Evolutionary conservation across 768 basidiomycete genomes (phyloP), one percentile per base, ranked within the genome.

Genomic region (Cyclocybe aegerita): DNA sequence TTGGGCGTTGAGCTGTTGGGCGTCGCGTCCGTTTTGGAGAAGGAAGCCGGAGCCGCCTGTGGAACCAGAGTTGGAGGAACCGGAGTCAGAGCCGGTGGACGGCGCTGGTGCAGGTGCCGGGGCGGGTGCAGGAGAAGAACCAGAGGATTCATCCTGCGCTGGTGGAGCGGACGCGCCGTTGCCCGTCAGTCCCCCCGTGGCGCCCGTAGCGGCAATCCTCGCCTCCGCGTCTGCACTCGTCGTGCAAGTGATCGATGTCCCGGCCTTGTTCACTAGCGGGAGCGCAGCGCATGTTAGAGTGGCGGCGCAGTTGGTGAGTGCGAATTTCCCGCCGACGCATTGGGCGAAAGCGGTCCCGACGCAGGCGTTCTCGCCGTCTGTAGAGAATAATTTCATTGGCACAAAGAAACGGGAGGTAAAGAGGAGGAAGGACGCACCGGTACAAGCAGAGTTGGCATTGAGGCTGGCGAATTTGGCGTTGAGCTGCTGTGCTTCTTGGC

Each of bases 391-490:
- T 15, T 44, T 34, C 47, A 43, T 38, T 16, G 39, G 17, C n/a
- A 15, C 39, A 32, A 40, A 3, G 9, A 36, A 23, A 8, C 2
- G 4, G n/a, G 16, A 10, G n/a, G 8, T 4, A 4, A 30, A 15
- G 16, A 38, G 38, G 30, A 32, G 14, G 33, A 33, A 32, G 14
- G 33, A 46, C 55, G 31, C 50, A 68, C 68, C 57, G 4, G 65
- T 71, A 65, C 84, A 85, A 8, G 75, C 10, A 31, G 82, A 78
- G 50, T 54, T 50, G 9, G 71, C 59, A 12, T 67, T 75, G 31
- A 86, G 71, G 8, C 59, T 65, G n/a, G 71, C 66, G 62, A 85
- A 85, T 59, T 81, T 64, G 6, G 71, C 71, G 57, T 81, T 82
- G 33, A 75, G 70, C 11, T 69, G 60, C 59, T 81, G 77, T 7